phyloP scores from a whole-genome alignment of 768 basidiomycete species.

The Leucocoprinus leucothites region DNA sequence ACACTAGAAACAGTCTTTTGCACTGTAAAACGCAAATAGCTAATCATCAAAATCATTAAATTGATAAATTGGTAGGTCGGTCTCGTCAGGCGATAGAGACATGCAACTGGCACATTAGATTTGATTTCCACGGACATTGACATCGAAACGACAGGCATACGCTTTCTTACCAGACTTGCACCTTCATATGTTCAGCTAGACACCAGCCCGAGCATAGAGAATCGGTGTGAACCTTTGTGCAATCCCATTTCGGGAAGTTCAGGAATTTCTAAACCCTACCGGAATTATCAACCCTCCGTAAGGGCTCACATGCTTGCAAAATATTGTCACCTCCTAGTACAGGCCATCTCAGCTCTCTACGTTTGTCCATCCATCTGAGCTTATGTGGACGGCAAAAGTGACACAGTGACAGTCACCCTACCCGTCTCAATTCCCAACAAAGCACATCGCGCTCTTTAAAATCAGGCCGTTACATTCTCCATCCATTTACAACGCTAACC shows the following conservation, averaged over 20 bases:
- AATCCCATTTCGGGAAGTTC: too few relatives aligned
- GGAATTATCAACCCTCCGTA: too few relatives aligned
- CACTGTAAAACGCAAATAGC: constrained; percentile 6
- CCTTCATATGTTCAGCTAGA: too few relatives aligned
- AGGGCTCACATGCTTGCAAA: too few relatives aligned
- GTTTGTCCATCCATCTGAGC: not conserved
- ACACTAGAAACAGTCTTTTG: not conserved
- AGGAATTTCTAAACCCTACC: too few relatives aligned
- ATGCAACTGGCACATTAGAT: not conserved
- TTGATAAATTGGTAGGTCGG: not conserved
- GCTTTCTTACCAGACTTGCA: too few relatives aligned
- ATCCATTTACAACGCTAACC: not conserved
- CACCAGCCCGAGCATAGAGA: too few relatives aligned
- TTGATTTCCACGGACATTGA: too few relatives aligned
- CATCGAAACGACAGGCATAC: too few relatives aligned
- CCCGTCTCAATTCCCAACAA: not conserved
- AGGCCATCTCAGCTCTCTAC: too few relatives aligned
- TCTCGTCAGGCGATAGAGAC: not conserved
- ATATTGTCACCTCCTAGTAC: too few relatives aligned
- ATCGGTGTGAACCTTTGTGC: too few relatives aligned
- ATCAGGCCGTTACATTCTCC: not conserved
- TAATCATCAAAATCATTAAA: constrained; percentile 1
- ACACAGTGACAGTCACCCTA: constrained; percentile 11
- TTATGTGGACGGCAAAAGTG: not conserved
- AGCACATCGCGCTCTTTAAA: not conserved